Evolutionary conservation across 1,139 yeast species (phyloP).

Genomic region (Kurtzmaniella natalensis): DNA sequence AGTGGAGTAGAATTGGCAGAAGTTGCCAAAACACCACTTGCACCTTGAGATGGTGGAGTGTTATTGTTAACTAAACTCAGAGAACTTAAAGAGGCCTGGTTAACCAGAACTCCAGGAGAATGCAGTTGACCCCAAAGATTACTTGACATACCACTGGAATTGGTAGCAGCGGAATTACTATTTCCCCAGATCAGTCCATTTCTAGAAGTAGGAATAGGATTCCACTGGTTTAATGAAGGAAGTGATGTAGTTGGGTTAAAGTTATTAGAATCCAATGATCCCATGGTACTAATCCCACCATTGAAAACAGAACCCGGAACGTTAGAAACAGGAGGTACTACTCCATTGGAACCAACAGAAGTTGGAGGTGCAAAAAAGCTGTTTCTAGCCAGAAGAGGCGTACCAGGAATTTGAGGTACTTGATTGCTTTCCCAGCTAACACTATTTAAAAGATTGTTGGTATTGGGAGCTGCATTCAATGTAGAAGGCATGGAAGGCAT

Average conservation of each 20-base stretch:
- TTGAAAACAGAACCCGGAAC: background rate
- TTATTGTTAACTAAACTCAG: constrained; percentile 1
- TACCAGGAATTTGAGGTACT: background rate
- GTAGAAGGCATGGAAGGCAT: background rate
- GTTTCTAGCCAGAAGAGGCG: background rate
- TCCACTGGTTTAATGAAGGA: constrained; percentile 15
- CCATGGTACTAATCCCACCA: background rate
- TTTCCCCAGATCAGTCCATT: constrained; percentile 32
- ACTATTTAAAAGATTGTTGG: background rate
- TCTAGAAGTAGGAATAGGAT: constrained; percentile 16
- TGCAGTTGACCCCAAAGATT: constrained; percentile 1
- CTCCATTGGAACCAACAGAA: constrained; percentile 1
- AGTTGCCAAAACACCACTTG: background rate
- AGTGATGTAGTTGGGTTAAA: background rate
- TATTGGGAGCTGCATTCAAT: constrained; percentile 1
- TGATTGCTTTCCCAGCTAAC: constrained; percentile 1
- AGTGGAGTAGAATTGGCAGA: background rate
- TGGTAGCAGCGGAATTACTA: background rate
- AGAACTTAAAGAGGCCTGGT: background rate
- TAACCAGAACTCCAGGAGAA: background rate
- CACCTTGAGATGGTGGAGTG: background rate
- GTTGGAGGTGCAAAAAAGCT: constrained; percentile 4
- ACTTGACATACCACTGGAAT: background rate
- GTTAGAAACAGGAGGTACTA: background rate
- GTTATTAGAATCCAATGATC: background rate